Conservation (phyloP, 805 yeast species). For the Saturnispora serradocipensis region DNA sequence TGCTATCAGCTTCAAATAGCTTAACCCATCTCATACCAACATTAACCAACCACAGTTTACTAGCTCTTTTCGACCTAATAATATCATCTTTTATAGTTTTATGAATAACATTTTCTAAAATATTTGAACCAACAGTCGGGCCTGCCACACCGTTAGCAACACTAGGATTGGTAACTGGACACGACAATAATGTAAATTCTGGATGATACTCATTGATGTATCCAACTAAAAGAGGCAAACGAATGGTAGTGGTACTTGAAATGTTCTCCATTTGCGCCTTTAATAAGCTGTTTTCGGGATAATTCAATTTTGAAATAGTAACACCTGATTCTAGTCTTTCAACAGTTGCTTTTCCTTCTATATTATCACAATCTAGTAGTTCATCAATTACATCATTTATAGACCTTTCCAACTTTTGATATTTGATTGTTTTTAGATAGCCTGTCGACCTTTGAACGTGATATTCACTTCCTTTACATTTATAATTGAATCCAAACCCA, state of each 20-base stretch:
- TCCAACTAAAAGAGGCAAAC: slow-evolving; percentile 24
- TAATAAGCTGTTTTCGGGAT: not conserved
- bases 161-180: slow-evolving; percentile 27
- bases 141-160: slow-evolving; percentile 1
- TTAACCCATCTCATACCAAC: slow-evolving; percentile 23
- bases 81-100: slow-evolving; percentile 42
- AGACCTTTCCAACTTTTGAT: slow-evolving; percentile 6
- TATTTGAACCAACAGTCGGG: slow-evolving; percentile 24
- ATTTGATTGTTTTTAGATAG: slow-evolving; percentile 5
- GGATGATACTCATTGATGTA: slow-evolving; percentile 44
- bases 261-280: slow-evolving; percentile 3
- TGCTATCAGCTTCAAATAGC: slow-evolving; percentile 13
- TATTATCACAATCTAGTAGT: not conserved
- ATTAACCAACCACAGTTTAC: slow-evolving; percentile 17
- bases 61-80: not conserved
- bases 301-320: not conserved
- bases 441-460: slow-evolving; percentile 6
- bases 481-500: slow-evolving; percentile 6
- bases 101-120: slow-evolving; percentile 34
- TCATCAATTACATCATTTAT: slow-evolving; percentile 5
- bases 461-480: not conserved
- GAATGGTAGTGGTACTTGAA: slow-evolving; percentile 5
- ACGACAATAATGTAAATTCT: slow-evolving; percentile 42
- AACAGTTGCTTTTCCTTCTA: not conserved
- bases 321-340: not conserved